Percentiles rank a stretch among this genome's conserved stretches.
Evolutionary conservation across 192 early-diverging fungal genomes (phyloP).

Genomic region (Coemansia sp.): DNA sequence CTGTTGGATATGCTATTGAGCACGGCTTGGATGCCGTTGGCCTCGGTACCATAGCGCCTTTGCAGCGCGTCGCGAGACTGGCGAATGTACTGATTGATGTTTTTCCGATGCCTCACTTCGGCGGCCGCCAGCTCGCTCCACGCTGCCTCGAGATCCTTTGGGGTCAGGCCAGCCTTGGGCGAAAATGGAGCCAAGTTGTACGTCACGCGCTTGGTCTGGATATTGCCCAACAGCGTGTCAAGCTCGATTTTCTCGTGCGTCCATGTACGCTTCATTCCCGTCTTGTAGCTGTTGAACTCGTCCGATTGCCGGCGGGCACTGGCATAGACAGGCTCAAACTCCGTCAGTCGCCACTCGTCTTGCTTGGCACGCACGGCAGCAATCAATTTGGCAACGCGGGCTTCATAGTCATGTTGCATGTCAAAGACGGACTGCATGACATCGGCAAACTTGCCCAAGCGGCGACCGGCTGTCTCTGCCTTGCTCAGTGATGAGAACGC

Average conservation of each 20-base stretch:
- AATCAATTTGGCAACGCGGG: slow-evolving; percentile 76
- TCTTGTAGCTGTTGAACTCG: slow-evolving; percentile 87
- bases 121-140: slow-evolving; percentile 74
- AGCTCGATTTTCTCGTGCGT: slow-evolving; percentile 89
- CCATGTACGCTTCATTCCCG: slow-evolving; percentile 77
- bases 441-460: slow-evolving; percentile 90
- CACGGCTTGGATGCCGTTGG: slow-evolving; percentile 75
- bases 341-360: slow-evolving; percentile 63
- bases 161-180: slow-evolving; percentile 67
- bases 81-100: slow-evolving; percentile 83
- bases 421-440: slow-evolving; percentile 87
- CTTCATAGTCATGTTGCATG: slow-evolving; percentile 94
- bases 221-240: slow-evolving; percentile 90
- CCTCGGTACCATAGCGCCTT: slow-evolving; percentile 77
- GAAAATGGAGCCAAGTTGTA: slow-evolving; percentile 86
- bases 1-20: slow-evolving; percentile 70
- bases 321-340: slow-evolving; percentile 67
- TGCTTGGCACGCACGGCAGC: slow-evolving; percentile 64
- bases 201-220: slow-evolving; percentile 95
- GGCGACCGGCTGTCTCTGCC: slow-evolving; percentile 85
- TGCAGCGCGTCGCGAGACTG: slow-evolving; percentile 79
- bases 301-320: slow-evolving; percentile 71
- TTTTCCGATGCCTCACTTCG: slow-evolving; percentile 78
- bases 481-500: slow-evolving; percentile 86
- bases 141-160: slow-evolving; percentile 71